Evolutionary conservation across 129 eudicot species (phyloP), one percentile per base, ranked within the genome.

Genomic region (Chrysanthemum makinoi): DNA sequence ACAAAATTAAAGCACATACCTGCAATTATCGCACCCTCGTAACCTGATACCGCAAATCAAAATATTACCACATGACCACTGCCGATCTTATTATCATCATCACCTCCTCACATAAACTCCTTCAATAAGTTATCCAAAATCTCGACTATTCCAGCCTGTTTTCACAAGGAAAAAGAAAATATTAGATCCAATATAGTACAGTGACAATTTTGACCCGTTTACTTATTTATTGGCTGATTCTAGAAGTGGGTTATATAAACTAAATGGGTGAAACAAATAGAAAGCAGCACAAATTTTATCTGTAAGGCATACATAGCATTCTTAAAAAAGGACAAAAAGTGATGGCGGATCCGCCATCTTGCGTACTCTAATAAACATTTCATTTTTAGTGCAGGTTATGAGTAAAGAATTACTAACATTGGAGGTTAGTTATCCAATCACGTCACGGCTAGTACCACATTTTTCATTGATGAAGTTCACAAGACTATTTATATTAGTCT

Each of bases 71-170:
- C n/a, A n/a, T n/a, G n/a, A n/a, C n/a, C n/a, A n/a, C n/a, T 57
- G 71, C 76, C 82, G 72, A 81, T 78, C 65, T 86, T 92, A 69
- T 79, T 89, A 66, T 86, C 89, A 68, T 84, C 96, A 65, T 62
- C 66, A 14, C 68, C 35, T 9, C 88, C 96, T 73, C 83, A 78
- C 6, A 85, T 65, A 47, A 92, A 88, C 70, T 92, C 96, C 86
- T 92, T 86, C 80, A 89, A 95, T 68, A 89, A 77, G 52, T 62
- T 66, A 75, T 85, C 85, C 82, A 89, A 77, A 46, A 55, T 16
- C 77, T 81, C 83, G 75, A 92, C 77, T 71, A 78, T 75, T 62
- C 98, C 98, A 75, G 98, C 98, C 98, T 92, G 75, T 22, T 73
- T 14, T n/a, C 10, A 63, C 10, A 33, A 57, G n/a, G 20, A 70